Evolutionary conservation across 2,329 filamentous ascomycete genomes (phyloP).

Genomic region (Verticillium zaregamsianum): DNA sequence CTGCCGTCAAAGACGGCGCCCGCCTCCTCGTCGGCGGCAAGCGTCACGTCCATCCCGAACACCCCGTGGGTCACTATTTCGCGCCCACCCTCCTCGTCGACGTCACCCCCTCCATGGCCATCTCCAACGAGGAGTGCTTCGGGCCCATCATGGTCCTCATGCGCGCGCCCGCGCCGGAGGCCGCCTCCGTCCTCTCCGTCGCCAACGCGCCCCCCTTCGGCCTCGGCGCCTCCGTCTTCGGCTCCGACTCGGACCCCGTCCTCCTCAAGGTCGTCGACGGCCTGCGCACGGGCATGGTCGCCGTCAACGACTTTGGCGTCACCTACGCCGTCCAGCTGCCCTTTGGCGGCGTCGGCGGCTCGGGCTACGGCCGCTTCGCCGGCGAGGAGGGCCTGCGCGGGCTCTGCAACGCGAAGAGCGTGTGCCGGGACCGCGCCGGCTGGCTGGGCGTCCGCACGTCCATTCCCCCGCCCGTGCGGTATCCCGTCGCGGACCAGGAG

Average conservation of each 20-base stretch:
- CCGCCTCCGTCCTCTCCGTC: conserved; percentile 63
- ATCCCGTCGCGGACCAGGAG: conserved; percentile 67
- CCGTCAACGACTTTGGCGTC: conserved; percentile 91
- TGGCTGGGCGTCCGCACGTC: conserved; percentile 64
- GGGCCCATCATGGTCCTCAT: conserved; percentile 86
- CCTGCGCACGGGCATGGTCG: conserved; percentile 82
- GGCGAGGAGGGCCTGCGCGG: conserved; percentile 82
- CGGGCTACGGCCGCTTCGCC: conserved; percentile 89
- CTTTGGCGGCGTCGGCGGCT: conserved; percentile 87
- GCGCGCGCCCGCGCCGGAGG: conserved; percentile 59
- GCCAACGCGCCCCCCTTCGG: conserved; percentile 84
- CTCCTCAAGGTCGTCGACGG: conserved; percentile 62
- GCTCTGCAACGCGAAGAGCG: conserved; percentile 81
- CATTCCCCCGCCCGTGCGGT: conserved; percentile 77
- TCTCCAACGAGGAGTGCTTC: conserved; percentile 90
- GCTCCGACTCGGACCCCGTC: conserved; percentile 55
- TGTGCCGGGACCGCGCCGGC: conserved; percentile 71
- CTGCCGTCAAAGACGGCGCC: conserved; percentile 76
- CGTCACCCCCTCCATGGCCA: conserved; percentile 78
- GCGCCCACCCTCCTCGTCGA: conserved; percentile 84
- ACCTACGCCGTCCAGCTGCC: conserved; percentile 93
- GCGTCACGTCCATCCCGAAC: conserved; percentile 64
- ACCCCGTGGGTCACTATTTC: conserved; percentile 87
- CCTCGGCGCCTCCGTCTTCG: conserved; percentile 86
- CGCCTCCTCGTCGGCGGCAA: conserved; percentile 76